Percentiles rank a stretch among this genome's conserved stretches.
Conservation (phyloP, 2,329 filamentous ascomycete species). For the Nannizziopsis barbatae region DNA sequence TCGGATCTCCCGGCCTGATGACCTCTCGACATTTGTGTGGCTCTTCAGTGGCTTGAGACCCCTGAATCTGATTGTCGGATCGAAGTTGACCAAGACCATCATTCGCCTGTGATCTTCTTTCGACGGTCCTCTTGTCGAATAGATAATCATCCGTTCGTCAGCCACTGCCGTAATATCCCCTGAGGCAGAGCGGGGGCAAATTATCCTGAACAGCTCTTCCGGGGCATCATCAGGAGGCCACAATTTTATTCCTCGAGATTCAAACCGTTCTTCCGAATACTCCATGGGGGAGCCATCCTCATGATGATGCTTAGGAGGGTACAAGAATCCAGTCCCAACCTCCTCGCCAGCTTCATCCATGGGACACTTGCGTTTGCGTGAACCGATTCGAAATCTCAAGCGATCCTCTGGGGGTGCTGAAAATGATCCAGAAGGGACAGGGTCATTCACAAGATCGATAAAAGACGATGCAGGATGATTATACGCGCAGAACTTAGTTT, state of each 20-base stretch:
- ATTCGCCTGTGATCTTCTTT: slow-evolving; percentile 9
- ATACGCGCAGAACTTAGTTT: slow-evolving; percentile 36
- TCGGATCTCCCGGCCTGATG: not conserved
- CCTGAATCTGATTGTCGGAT: slow-evolving; percentile 14
- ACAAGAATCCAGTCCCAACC: slow-evolving; percentile 21
- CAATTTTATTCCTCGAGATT: slow-evolving; percentile 29
- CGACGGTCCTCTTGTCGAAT: slow-evolving; percentile 12
- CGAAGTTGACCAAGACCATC: slow-evolving; percentile 16
- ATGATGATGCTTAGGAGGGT: slow-evolving; percentile 22
- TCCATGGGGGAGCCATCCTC: slow-evolving; percentile 22
- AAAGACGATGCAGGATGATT: slow-evolving; percentile 32
- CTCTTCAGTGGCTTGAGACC: slow-evolving; percentile 11
- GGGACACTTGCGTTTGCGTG: slow-evolving; percentile 33
- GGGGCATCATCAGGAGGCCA: slow-evolving; percentile 35
- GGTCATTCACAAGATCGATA: slow-evolving; percentile 36
- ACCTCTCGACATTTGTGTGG: not conserved
- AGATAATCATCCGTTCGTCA: slow-evolving; percentile 16
- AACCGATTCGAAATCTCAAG: slow-evolving; percentile 33
- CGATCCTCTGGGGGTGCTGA: slow-evolving; percentile 27
- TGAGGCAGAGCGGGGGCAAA: slow-evolving; percentile 30
- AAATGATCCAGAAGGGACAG: slow-evolving; percentile 19
- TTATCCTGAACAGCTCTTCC: slow-evolving; percentile 27
- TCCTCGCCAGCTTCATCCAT: slow-evolving; percentile 26
- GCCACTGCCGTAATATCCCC: slow-evolving; percentile 17
- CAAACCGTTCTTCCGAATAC: slow-evolving; percentile 31